These are phyloP conservation scores for Lactifluus volemus DNA, from an alignment of 768 basidiomycete species.

Conservation along the genomic window DNA sequence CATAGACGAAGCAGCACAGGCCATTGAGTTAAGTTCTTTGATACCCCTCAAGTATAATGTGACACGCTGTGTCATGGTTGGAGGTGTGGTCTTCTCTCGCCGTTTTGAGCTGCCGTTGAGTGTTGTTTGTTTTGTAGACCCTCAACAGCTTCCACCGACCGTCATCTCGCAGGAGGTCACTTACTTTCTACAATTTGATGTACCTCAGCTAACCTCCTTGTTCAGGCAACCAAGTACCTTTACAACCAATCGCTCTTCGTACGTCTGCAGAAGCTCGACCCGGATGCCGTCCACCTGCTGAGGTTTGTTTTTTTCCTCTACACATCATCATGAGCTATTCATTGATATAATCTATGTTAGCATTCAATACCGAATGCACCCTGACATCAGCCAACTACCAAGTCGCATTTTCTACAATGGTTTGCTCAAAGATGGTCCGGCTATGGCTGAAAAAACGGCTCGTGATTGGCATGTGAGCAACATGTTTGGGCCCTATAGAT, in stretches of 20 bases:
- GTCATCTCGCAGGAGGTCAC: conserved; percentile 57
- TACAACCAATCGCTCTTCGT: conserved; percentile 95
- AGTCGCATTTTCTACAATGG: conserved; percentile 83
- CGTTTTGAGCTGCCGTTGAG: background rate
- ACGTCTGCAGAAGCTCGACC: conserved; percentile 69
- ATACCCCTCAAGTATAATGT: conserved; percentile 90
- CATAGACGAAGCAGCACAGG: conserved; percentile 97
- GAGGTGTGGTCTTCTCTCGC: conserved; percentile 39
- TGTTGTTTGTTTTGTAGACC: conserved; percentile 44
- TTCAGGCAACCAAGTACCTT: conserved; percentile 53
- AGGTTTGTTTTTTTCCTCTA: conserved; percentile 42
- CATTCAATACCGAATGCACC: conserved; percentile 99
- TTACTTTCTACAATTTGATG: conserved; percentile 20
- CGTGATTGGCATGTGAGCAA: conserved; percentile 79
- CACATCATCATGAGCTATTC: background rate
- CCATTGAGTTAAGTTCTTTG: conserved; percentile 88
- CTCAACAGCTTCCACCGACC: conserved; percentile 94
- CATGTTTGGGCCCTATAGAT: conserved; percentile 79
- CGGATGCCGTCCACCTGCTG: conserved; percentile 82
- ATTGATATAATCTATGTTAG: conserved; percentile 33
- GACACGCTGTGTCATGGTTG: conserved; percentile 85
- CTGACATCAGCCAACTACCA: conserved; percentile 85
- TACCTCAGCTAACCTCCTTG: background rate
- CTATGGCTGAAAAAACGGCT: conserved; percentile 74
- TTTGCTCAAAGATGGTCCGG: conserved; percentile 75